Base-by-base conservation (phyloP, 345 rosid genomes). In the Salix arbutifolia region DNA sequence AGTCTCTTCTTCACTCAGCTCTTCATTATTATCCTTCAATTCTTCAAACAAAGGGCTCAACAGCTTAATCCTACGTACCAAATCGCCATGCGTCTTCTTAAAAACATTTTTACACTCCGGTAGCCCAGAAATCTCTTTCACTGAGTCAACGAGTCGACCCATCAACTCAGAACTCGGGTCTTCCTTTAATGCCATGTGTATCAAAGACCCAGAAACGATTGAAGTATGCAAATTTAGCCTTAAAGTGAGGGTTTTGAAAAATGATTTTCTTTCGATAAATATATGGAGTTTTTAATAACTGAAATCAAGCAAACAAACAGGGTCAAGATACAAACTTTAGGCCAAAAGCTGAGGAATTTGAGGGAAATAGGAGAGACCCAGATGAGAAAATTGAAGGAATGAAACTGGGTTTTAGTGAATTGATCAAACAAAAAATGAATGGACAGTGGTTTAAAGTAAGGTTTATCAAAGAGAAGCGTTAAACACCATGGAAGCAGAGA, bases 41-140 rank as follows among this genome's bases (percentile, higher is more conserved):
- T 96, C 99, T 89, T 93, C 97, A 67, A 96, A 92, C 89, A 93
- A 84, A 83, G 99, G 98, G 80, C 95, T 88, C 83, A 96, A 86
- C 40, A 96, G 91, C 92, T 93, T 93, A 80, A 96, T 90, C 80
- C 99, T 87, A 42, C 99, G 94, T 50, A 86, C 87, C 86, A 93
- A 85, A 87, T 92, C 89, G 40, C 92, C 91, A 78, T 92, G 90
- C 91, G 86, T 85, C 86, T 78, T 90, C 82, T 87, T 91, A 76
- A 85, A 84, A 18, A 87, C 74, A 78, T 85, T 88, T 70, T 74
- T 86, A 40, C 90, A 90, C 84, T 86, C 91, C 6, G 89, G 87
- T 58, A 92, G 83, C 79, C 85, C 89, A 8, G 90, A 87, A 70
- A 93, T 84, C 88, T 85, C 92, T 83, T 83, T 93, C 56, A 93